A percentile compares a stretch with the other conserved stretches of the same genome.
Evolutionary conservation across 345 rosid species (phyloP).

Genomic region (Bruguiera sexangula): DNA sequence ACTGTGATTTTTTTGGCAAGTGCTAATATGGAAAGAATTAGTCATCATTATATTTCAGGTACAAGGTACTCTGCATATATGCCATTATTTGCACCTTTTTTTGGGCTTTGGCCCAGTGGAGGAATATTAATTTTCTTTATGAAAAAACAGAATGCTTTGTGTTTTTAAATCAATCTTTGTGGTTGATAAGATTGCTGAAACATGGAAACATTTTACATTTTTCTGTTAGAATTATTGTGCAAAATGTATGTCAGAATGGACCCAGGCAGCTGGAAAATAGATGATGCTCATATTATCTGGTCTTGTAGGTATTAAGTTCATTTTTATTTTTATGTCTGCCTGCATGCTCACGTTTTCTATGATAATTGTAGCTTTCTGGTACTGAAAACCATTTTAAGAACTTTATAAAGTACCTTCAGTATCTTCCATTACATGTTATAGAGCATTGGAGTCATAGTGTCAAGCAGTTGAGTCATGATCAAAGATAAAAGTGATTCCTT

Average conservation of each 20-base stretch:
- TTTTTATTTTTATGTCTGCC: too few species aligned
- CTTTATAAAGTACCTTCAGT: background rate
- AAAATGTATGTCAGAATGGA: background rate
- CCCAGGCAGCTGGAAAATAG: background rate
- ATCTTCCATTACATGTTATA: background rate
- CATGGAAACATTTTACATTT: background rate
- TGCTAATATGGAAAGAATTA: background rate
- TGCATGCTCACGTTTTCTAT: too few species aligned
- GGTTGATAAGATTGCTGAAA: background rate
- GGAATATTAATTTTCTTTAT: background rate
- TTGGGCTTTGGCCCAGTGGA: too few species aligned
- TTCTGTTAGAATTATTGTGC: background rate
- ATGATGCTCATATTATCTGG: background rate
- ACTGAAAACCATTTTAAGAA: too few species aligned
- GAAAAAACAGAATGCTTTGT: background rate
- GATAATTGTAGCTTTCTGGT: too few species aligned
- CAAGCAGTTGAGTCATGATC: background rate
- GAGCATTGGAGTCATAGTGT: background rate
- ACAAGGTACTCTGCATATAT: background rate
- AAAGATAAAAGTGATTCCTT: constrained; percentile 14
- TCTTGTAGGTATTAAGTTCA: too few species aligned
- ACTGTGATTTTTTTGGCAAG: background rate
- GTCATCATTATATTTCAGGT: background rate
- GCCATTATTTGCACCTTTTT: background rate
- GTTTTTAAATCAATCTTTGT: background rate